phyloP scores from a whole-genome alignment of 208 protist genomes.

The Tetramitus jugosus region DNA sequence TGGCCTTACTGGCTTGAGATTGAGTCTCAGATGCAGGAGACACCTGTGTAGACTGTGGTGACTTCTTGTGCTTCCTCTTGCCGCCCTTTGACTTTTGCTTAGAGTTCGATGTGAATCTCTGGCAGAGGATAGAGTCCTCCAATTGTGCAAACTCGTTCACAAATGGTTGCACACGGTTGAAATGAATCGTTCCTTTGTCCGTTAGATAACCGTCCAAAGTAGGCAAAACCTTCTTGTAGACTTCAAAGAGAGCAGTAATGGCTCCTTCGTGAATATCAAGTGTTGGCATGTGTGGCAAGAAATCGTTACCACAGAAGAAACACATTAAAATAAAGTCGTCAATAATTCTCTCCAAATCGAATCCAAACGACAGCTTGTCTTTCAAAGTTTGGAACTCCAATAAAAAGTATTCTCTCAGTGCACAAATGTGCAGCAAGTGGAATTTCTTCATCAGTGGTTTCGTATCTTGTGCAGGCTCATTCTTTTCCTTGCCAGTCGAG shows the following conservation, averaged over 20 bases:
- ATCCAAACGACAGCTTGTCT: constrained; percentile 26
- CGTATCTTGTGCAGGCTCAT: constrained; percentile 56
- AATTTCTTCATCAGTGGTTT: constrained; percentile 46
- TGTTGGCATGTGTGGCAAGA: constrained; percentile 87
- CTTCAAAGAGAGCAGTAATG: constrained; percentile 63
- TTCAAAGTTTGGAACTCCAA: constrained; percentile 65
- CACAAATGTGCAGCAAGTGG: constrained; percentile 60
- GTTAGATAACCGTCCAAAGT: constrained; percentile 61
- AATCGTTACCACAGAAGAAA: constrained; percentile 98
- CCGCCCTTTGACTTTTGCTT: neutral
- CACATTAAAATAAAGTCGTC: constrained; percentile 96
- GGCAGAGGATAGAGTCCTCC: constrained; percentile 52
- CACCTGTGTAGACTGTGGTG: neutral
- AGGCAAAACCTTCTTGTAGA: constrained; percentile 66
- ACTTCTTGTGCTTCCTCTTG: neutral
- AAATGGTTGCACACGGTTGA: constrained; percentile 56
- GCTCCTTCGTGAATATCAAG: constrained; percentile 86
- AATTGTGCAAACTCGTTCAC: constrained; percentile 56
- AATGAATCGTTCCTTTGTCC: constrained; percentile 58
- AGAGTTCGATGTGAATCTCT: neutral
- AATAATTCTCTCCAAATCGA: constrained; percentile 77
- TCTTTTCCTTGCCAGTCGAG: constrained; percentile 57
- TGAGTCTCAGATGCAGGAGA: neutral
- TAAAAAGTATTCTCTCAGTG: constrained; percentile 88
- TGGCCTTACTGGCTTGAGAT: neutral